These are phyloP conservation scores for Psidium friedrichsthalianum DNA, from an alignment of 345 rosid genomes.

Conservation along the genomic window DNA sequence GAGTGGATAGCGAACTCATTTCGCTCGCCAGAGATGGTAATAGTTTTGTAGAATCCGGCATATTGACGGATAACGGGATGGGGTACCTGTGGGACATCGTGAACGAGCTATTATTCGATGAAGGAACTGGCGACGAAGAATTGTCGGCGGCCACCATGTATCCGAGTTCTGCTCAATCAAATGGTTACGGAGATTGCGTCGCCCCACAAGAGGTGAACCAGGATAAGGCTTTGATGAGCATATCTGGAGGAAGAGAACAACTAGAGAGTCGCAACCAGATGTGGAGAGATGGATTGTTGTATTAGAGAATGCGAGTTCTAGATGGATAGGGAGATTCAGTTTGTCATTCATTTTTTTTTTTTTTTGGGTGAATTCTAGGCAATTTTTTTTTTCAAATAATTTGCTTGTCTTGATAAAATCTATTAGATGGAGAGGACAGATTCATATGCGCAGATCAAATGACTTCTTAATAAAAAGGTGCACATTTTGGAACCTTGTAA, in stretches of 20 bases:
- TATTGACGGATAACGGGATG: constrained; percentile 8
- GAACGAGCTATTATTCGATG: constrained; percentile 13
- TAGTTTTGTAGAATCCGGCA: not conserved
- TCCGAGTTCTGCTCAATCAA: not conserved
- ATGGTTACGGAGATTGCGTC: not conserved
- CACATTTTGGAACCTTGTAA: not conserved
- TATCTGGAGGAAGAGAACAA: not conserved
- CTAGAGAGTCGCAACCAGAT: not conserved
- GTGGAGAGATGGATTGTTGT: not conserved
- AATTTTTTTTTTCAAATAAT: not conserved
- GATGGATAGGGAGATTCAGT: not conserved
- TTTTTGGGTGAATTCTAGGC: not conserved
- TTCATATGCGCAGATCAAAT: not conserved
- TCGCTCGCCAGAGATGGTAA: not conserved
- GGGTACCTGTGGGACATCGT: constrained; percentile 6
- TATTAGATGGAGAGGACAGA: not conserved
- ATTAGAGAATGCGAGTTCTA: not conserved
- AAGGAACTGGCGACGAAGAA: not conserved
- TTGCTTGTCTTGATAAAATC: not conserved
- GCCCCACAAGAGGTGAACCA: not conserved
- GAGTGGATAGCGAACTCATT: constrained; percentile 1
- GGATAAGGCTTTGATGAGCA: not conserved
- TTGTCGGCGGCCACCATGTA: not conserved
- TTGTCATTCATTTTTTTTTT: not conserved
- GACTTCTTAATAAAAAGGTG: not conserved